Conservation (phyloP, 345 rosid genomes). For the Eucalyptus erythrocorys region DNA sequence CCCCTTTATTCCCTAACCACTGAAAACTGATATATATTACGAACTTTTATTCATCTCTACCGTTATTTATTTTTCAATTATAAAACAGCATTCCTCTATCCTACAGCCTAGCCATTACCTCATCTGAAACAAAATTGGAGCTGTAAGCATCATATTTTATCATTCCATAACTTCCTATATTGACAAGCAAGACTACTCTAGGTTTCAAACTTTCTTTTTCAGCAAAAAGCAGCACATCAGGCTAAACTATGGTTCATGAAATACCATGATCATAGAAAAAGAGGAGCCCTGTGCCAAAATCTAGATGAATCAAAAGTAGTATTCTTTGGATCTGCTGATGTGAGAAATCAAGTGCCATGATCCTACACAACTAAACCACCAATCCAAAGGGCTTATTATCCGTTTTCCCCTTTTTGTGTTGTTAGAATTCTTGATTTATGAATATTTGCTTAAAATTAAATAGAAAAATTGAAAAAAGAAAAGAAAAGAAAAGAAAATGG, state of each 20-base stretch:
- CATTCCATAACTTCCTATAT: neutral
- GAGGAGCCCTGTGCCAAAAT: neutral
- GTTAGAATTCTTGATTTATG: neutral
- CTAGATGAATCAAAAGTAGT: neutral
- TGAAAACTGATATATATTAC: neutral
- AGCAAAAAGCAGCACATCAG: neutral
- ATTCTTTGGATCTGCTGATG: neutral
- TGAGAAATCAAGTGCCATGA: neutral
- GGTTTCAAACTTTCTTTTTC: neutral
- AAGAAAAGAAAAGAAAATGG: neutral
- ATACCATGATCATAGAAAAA: neutral
- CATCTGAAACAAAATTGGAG: neutral
- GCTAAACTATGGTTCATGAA: neutral
- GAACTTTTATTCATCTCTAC: neutral
- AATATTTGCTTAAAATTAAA: neutral
- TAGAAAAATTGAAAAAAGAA: neutral
- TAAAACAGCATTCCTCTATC: neutral
- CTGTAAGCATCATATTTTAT: neutral
- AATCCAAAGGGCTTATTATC: neutral
- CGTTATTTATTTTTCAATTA: neutral
- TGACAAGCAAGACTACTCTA: neutral
- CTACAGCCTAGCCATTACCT: neutral
- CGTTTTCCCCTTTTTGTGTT: neutral
- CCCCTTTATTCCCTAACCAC: neutral
- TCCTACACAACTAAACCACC: neutral